These are phyloP conservation scores for Monosporascus sp. DNA, from an alignment of 2,329 filamentous ascomycete species.

Conservation along the genomic window DNA sequence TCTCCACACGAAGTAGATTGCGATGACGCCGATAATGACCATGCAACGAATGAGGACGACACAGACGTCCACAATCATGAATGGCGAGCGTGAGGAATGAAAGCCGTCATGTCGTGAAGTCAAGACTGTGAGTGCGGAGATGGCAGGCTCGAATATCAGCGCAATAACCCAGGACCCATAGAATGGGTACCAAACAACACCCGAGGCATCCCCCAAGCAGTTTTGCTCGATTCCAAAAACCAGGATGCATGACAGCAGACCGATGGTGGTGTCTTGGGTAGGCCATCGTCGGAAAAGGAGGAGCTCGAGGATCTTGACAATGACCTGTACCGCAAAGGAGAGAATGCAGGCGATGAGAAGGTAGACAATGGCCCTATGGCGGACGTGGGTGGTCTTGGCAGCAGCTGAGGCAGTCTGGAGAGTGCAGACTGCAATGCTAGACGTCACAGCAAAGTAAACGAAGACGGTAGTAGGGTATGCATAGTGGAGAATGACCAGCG, in stretches of 20 bases:
- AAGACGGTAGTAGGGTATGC: slow-evolving; percentile 53
- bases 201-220: slow-evolving; percentile 44
- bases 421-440: slow-evolving; percentile 46
- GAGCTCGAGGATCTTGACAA: slow-evolving; percentile 33
- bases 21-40: slow-evolving; percentile 20
- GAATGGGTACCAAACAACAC: slow-evolving; percentile 57
- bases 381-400: slow-evolving; percentile 30
- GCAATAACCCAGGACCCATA: slow-evolving; percentile 58
- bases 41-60: slow-evolving; percentile 29
- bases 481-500: slow-evolving; percentile 49
- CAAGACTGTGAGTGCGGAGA: slow-evolving; percentile 35
- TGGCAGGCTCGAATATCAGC: slow-evolving; percentile 48
- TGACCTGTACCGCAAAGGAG: slow-evolving; percentile 44
- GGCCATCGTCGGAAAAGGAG: slow-evolving; percentile 32
- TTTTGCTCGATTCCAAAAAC: slow-evolving; percentile 59
- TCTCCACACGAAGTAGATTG: slow-evolving; percentile 22
- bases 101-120: neutral
- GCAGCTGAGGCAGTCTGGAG: slow-evolving; percentile 41
- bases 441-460: slow-evolving; percentile 50
- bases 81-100: neutral
- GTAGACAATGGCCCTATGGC: slow-evolving; percentile 38
- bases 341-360: slow-evolving; percentile 38
- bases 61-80: slow-evolving; percentile 20
- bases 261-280: slow-evolving; percentile 46
- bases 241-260: slow-evolving; percentile 56